phyloP scores from a whole-genome alignment of 306 rosid species.

The Quercus variabilis region DNA sequence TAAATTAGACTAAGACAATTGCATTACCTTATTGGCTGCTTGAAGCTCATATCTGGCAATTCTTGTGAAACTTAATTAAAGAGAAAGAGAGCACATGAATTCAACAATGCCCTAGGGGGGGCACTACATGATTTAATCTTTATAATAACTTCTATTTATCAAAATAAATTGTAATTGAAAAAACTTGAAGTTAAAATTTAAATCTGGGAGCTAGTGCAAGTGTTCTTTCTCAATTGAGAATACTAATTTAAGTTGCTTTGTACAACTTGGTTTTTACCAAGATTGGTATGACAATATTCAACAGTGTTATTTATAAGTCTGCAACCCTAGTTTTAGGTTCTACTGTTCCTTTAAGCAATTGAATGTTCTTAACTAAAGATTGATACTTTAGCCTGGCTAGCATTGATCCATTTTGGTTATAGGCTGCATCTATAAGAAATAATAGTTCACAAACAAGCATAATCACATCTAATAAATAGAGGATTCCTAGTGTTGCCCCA shows the following conservation, averaged over 20 bases:
- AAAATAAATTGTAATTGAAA: neutral
- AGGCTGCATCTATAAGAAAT: neutral
- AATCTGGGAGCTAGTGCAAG: neutral
- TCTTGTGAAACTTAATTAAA: neutral
- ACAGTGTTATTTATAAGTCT: neutral
- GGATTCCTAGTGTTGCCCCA: neutral
- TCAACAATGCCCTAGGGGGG: neutral
- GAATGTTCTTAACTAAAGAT: neutral
- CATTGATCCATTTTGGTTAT: neutral
- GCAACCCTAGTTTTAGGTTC: neutral
- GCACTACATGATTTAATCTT: neutral
- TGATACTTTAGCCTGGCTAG: neutral
- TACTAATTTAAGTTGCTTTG: neutral
- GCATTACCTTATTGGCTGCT: neutral
- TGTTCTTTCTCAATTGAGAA: neutral
- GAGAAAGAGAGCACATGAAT: neutral
- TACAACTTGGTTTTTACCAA: neutral
- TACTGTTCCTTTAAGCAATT: neutral
- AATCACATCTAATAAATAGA: constrained; percentile 1
- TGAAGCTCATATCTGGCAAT: neutral
- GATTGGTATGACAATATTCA: neutral
- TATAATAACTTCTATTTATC: neutral
- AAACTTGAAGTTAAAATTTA: neutral
- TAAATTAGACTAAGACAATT: neutral
- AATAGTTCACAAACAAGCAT: neutral